Conservation (phyloP, 129 eudicot genomes). For the Flaveria bidentis region DNA sequence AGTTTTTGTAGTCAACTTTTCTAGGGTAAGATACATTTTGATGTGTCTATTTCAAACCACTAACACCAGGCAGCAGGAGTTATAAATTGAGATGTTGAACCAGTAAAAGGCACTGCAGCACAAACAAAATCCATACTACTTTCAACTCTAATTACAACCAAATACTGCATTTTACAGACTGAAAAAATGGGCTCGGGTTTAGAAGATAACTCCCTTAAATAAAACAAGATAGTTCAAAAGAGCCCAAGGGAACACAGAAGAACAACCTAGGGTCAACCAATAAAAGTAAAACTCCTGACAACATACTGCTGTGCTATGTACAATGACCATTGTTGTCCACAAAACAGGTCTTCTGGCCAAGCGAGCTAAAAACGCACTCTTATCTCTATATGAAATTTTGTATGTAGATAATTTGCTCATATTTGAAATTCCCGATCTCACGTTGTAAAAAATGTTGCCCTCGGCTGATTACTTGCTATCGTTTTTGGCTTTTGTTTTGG, state of each 20-base stretch:
- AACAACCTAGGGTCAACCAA: constrained; percentile 27
- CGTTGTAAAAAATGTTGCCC: constrained; percentile 12
- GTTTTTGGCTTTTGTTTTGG: constrained; percentile 51
- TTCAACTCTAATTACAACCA: constrained; percentile 21
- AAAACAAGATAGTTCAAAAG: constrained; percentile 6
- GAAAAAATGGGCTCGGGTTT: constrained; percentile 16
- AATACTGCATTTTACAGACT: constrained; percentile 33
- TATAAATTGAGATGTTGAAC: too few species aligned
- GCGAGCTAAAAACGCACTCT: constrained; percentile 28
- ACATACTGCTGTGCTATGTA: constrained; percentile 32
- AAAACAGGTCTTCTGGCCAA: constrained; percentile 9
- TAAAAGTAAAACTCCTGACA: constrained; percentile 17
- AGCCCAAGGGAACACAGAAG: constrained; percentile 21
- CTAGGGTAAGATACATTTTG: too few species aligned
- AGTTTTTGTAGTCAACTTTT: too few species aligned
- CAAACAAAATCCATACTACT: constrained; percentile 12
- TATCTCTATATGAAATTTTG: constrained; percentile 23
- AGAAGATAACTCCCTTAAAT: constrained; percentile 29
- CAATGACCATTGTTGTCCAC: constrained; percentile 20
- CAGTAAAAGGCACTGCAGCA: neutral
- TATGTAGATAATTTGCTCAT: constrained; percentile 30
- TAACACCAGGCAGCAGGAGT: too few species aligned
- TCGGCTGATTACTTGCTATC: constrained; percentile 30
- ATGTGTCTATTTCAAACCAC: too few species aligned
- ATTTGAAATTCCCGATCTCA: constrained; percentile 24